Percentiles rank a stretch among this genome's conserved stretches.
These are phyloP conservation scores for Viola pubescens DNA, from an alignment of 441 rosid species.

Conservation along the genomic window DNA sequence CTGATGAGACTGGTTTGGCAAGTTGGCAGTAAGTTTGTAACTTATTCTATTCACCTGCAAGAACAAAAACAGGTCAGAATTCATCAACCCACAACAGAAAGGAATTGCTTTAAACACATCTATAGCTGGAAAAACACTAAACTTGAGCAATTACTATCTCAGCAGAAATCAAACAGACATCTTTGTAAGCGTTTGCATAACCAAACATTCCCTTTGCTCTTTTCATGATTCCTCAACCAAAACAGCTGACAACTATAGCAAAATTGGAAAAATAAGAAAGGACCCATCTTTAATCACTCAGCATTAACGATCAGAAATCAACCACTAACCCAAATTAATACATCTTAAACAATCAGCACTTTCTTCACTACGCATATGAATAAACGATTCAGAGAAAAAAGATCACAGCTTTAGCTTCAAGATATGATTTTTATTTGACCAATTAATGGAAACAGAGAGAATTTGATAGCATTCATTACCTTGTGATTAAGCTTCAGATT, in stretches of 20 bases:
- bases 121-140: not conserved
- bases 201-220: too few relatives aligned
- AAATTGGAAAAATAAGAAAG: not conserved
- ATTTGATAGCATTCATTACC: conserved; percentile 29
- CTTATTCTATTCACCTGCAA: conserved; percentile 33
- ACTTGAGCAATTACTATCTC: not conserved
- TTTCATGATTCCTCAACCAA: too few relatives aligned
- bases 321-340: not conserved
- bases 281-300: not conserved
- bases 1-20: conserved; percentile 22
- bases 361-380: too few relatives aligned
- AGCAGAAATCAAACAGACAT: not conserved
- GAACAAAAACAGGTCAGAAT: conserved; percentile 1
- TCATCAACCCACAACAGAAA: not conserved
- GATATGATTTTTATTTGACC: not conserved
- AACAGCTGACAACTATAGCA: too few relatives aligned
- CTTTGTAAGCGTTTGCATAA: too few relatives aligned
- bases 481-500: conserved; percentile 24
- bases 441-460: not conserved
- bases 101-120: not conserved
- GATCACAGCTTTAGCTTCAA: not conserved
- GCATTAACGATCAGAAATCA: not conserved
- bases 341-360: not conserved
- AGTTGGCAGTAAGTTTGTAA: conserved; percentile 20
- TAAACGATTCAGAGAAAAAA: not conserved